A percentile compares a stretch with the other conserved stretches of the same genome.
Conservation (phyloP, 106 monocot genomes). For the Ottelia alismoides region DNA sequence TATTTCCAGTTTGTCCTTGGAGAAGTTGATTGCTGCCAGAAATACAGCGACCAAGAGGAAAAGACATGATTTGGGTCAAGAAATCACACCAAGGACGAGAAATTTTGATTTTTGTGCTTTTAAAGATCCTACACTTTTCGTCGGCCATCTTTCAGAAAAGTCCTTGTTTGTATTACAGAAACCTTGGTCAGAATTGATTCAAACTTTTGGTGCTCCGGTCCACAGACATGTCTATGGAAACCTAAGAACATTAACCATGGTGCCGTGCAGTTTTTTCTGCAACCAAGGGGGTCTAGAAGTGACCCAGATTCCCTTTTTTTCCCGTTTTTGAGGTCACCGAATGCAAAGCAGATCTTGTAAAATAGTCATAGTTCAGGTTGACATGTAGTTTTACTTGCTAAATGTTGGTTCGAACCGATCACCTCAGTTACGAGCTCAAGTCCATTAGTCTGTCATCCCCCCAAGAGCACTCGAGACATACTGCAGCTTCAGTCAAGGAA, state of each 20-base stretch:
- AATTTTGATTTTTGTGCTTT: slow-evolving; percentile 71
- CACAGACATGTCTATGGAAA: slow-evolving; percentile 92
- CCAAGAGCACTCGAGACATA: too few species aligned
- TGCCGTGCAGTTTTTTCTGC: neutral
- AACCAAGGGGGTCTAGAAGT: neutral
- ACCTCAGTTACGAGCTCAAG: too few species aligned
- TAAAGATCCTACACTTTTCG: slow-evolving; percentile 61
- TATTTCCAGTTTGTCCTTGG: slow-evolving; percentile 11
- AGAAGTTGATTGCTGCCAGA: slow-evolving; percentile 13
- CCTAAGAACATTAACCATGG: too few species aligned
- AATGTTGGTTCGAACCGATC: too few species aligned
- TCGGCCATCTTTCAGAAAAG: slow-evolving; percentile 50
- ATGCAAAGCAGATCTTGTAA: neutral
- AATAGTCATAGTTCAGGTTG: neutral
- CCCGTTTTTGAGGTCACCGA: neutral
- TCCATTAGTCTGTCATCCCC: too few species aligned
- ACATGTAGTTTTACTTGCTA: too few species aligned
- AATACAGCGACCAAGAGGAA: slow-evolving; percentile 31
- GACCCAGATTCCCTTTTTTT: slow-evolving; percentile 1
- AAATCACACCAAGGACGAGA: too few species aligned
- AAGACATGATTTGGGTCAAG: slow-evolving; percentile 2
- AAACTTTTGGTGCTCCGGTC: slow-evolving; percentile 66
- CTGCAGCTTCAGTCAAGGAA: too few species aligned
- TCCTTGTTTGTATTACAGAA: slow-evolving; percentile 78
- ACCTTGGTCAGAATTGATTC: slow-evolving; percentile 60